These are phyloP conservation scores for Crucihimalaya himalaica DNA, from an alignment of 345 rosid species.

Conservation along the genomic window DNA sequence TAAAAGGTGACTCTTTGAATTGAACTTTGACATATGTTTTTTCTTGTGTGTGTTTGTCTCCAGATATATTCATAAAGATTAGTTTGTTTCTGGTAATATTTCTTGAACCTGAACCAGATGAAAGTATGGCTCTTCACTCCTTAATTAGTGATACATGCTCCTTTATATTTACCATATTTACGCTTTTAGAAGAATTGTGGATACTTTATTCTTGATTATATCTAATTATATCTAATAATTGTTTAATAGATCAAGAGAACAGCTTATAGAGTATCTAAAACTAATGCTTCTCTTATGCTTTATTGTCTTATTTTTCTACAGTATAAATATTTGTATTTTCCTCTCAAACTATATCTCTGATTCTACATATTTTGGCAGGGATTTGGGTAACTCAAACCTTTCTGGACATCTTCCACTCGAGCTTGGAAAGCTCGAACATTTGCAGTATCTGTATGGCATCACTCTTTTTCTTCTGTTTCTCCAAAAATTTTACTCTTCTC, in stretches of 20 bases:
- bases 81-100: too few relatives aligned
- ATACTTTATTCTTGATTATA: background rate
- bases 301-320: background rate
- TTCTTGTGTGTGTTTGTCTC: too few relatives aligned
- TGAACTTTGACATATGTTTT: too few relatives aligned
- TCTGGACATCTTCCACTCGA: conserved; percentile 88
- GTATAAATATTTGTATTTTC: background rate
- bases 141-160: too few relatives aligned
- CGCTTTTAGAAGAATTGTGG: conserved; percentile 17
- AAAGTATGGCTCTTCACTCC: too few relatives aligned
- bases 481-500: background rate
- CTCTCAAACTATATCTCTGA: conserved; percentile 14
- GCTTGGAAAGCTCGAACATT: conserved; percentile 83
- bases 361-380: conserved; percentile 52
- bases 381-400: conserved; percentile 87
- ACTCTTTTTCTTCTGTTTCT: conserved; percentile 21
- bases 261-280: background rate
- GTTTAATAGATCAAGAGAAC: conserved; percentile 8
- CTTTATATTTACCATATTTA: too few relatives aligned
- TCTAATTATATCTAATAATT: conserved; percentile 1
- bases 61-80: too few relatives aligned
- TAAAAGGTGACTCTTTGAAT: too few relatives aligned
- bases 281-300: background rate
- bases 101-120: too few relatives aligned
- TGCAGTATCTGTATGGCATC: conserved; percentile 80